Conservation (phyloP, 768 basidiomycete species). For the Leccinum arenicola region DNA sequence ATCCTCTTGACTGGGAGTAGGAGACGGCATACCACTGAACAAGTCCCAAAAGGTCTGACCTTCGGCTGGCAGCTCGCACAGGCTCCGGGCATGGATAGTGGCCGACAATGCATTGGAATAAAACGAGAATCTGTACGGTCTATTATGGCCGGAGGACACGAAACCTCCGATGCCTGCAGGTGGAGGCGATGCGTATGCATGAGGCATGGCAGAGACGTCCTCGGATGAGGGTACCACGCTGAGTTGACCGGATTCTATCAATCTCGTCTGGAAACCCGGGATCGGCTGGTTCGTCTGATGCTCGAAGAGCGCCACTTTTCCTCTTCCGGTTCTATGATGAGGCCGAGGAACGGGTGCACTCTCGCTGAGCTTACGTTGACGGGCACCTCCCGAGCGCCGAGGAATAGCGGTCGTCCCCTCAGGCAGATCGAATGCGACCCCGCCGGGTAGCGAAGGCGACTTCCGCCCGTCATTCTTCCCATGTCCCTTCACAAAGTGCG, state of each 20-base stretch:
- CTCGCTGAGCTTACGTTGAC: slow-evolving; percentile 86
- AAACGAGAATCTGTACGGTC: slow-evolving; percentile 97
- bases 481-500: slow-evolving; percentile 9
- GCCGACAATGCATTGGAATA: slow-evolving; percentile 91
- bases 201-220: slow-evolving; percentile 30
- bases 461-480: slow-evolving; percentile 6
- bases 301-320: slow-evolving; percentile 93
- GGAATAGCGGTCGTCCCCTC: slow-evolving; percentile 10
- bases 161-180: slow-evolving; percentile 29
- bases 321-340: slow-evolving; percentile 57
- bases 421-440: slow-evolving; percentile 10
- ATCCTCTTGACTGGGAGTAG: slow-evolving; percentile 9
- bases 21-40: slow-evolving; percentile 55
- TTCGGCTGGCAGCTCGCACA: slow-evolving; percentile 91
- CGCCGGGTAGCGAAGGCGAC: background rate
- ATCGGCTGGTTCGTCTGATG: slow-evolving; percentile 46
- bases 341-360: slow-evolving; percentile 68
- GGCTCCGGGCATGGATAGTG: slow-evolving; percentile 91
- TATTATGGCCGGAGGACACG: slow-evolving; percentile 62
- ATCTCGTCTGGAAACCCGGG: slow-evolving; percentile 43
- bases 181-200: slow-evolving; percentile 10
- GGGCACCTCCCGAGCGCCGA: slow-evolving; percentile 36
- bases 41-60: slow-evolving; percentile 91
- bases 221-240: slow-evolving; percentile 42
- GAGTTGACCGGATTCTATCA: slow-evolving; percentile 29